phyloP scores from a whole-genome alignment of 2,329 filamentous ascomycete genomes.

The Exophiala xenobiotica region DNA sequence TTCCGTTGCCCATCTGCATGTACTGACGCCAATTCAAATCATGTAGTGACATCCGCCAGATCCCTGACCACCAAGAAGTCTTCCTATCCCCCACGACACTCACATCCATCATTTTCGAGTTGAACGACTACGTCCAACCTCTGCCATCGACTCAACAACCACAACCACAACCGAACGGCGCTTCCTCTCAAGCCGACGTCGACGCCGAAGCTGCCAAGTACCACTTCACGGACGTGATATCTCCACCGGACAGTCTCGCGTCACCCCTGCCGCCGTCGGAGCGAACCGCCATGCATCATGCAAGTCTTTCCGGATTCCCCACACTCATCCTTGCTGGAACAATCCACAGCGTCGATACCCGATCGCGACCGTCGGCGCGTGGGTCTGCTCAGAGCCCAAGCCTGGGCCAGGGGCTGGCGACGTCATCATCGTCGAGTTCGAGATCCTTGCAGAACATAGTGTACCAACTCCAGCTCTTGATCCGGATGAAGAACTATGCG shows the following conservation, averaged over 20 bases:
- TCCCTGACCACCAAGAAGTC: constrained; percentile 76
- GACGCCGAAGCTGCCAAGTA: constrained; percentile 36
- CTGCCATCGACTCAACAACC: constrained; percentile 7
- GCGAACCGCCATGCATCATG: constrained; percentile 7
- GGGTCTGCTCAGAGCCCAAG: no score
- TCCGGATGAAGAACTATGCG: constrained; percentile 70
- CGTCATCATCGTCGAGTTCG: constrained; percentile 1
- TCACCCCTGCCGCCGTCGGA: constrained; percentile 7
- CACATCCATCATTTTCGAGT: constrained; percentile 85
- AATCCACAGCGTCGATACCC: constrained; percentile 21
- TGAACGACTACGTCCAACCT: constrained; percentile 71
- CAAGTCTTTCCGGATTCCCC: constrained; percentile 21
- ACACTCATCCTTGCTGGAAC: constrained; percentile 25
- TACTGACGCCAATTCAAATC: not conserved
- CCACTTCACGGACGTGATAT: constrained; percentile 51
- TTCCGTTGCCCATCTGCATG: no score
- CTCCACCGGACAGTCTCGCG: constrained; percentile 31
- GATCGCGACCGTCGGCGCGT: not conserved
- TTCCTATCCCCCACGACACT: constrained; percentile 82
- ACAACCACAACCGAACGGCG: constrained; percentile 24
- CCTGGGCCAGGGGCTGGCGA: not conserved
- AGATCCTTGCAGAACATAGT: constrained; percentile 16
- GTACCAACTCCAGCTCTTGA: constrained; percentile 72
- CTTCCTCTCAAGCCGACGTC: not conserved
- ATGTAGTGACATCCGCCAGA: constrained; percentile 29